Conservation (phyloP, 345 rosid species). For the Laguncularia racemosa region DNA sequence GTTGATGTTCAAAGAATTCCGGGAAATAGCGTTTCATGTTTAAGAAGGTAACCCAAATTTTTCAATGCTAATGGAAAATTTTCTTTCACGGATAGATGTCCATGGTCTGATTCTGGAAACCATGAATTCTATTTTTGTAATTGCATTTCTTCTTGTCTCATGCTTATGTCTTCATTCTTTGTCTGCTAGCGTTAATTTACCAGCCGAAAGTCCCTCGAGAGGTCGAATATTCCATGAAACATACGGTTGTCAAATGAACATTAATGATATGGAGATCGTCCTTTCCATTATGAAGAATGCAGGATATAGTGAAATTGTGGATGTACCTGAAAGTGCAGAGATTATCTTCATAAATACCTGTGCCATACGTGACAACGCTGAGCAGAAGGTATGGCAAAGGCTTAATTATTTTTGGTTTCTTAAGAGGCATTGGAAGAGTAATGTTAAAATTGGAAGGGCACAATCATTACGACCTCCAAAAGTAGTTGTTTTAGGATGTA, state of each 20-base stretch:
- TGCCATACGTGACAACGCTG: slow-evolving; percentile 87
- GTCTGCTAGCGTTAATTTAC: slow-evolving; percentile 25
- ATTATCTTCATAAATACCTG: slow-evolving; percentile 84
- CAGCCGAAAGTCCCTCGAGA: slow-evolving; percentile 27
- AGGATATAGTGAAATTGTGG: slow-evolving; percentile 60
- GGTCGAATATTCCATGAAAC: slow-evolving; percentile 93
- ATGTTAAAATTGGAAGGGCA: slow-evolving; percentile 62
- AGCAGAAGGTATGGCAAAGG: slow-evolving; percentile 95
- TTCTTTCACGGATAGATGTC: too few species aligned
- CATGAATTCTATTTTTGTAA: background rate
- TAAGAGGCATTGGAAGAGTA: slow-evolving; percentile 82
- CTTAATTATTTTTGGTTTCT: slow-evolving; percentile 95
- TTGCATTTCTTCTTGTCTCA: background rate
- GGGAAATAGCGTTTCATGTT: too few species aligned
- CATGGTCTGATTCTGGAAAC: background rate
- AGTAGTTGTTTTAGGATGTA: slow-evolving; percentile 93
- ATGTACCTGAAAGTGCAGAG: slow-evolving; percentile 81
- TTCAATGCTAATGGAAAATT: too few species aligned
- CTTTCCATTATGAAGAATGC: slow-evolving; percentile 79
- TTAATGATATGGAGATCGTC: slow-evolving; percentile 93
- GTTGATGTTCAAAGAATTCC: too few species aligned
- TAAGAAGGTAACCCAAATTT: too few species aligned
- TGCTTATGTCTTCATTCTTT: slow-evolving; percentile 3
- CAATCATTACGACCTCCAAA: slow-evolving; percentile 66
- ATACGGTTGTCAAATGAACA: slow-evolving; percentile 94